These are phyloP conservation scores for Aspergillus avenaceus DNA, from an alignment of 495 filamentous ascomycete species.

Conservation along the genomic window DNA sequence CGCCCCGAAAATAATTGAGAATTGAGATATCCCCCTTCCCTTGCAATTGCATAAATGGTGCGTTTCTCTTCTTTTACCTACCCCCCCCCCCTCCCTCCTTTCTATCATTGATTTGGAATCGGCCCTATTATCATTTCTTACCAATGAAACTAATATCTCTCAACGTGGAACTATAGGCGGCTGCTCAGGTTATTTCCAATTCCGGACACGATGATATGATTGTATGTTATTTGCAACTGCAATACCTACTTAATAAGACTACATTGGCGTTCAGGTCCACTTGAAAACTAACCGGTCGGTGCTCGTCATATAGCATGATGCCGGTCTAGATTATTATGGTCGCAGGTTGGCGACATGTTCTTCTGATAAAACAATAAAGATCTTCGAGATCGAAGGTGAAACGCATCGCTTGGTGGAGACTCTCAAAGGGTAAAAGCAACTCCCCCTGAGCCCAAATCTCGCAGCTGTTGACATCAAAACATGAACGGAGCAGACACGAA, in stretches of 20 bases:
- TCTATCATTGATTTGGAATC: too few species aligned
- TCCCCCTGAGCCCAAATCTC: neutral
- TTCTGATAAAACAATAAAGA: slow-evolving; percentile 97
- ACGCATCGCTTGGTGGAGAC: slow-evolving; percentile 88
- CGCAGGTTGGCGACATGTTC: slow-evolving; percentile 95
- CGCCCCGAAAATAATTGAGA: too few species aligned
- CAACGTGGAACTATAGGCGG: slow-evolving; percentile 45
- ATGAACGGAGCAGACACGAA: slow-evolving; percentile 63
- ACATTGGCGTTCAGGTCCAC: too few species aligned
- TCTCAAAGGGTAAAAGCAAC: slow-evolving; percentile 72
- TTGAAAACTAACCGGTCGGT: slow-evolving; percentile 2
- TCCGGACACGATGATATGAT: slow-evolving; percentile 99
- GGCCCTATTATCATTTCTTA: neutral
- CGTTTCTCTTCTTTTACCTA: too few species aligned
- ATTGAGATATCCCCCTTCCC: too few species aligned
- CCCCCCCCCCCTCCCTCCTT: too few species aligned
- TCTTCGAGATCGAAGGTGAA: slow-evolving; percentile 96
- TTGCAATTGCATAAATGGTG: slow-evolving; percentile 2
- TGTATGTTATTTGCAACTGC: slow-evolving; percentile 54
- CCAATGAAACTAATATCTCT: slow-evolving; percentile 13
- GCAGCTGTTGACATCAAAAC: slow-evolving; percentile 9
- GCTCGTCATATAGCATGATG: slow-evolving; percentile 70
- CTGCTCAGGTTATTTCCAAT: slow-evolving; percentile 76
- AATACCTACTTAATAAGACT: too few species aligned
- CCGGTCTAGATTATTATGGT: slow-evolving; percentile 96